Evolutionary conservation across 352 stramenopile species (phyloP).

Genomic region (Pythium aquatile): DNA sequence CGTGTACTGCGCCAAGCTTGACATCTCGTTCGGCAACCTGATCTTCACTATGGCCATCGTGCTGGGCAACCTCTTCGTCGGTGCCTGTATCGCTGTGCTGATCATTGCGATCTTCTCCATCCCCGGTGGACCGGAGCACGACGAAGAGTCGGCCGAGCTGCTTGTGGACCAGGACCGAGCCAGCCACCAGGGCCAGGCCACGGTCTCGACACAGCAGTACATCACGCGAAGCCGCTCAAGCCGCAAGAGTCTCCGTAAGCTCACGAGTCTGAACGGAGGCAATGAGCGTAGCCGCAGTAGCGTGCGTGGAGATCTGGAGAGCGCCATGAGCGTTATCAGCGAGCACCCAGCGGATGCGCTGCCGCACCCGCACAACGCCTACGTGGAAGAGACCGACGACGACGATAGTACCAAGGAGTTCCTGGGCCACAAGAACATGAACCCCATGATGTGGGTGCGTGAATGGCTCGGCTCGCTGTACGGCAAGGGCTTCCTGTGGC

Average conservation of each 20-base stretch:
- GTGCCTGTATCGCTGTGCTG: conserved; percentile 38
- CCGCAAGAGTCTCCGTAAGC: conserved; percentile 22
- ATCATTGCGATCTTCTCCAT: conserved; percentile 68
- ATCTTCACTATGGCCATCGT: conserved; percentile 59
- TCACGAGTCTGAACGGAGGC: neutral
- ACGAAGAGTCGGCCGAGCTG: conserved; percentile 24
- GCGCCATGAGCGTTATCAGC: conserved; percentile 20
- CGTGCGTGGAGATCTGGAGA: conserved; percentile 18
- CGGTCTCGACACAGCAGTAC: conserved; percentile 20
- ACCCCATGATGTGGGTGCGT: neutral
- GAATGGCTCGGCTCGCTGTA: conserved; percentile 41
- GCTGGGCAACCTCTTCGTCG: conserved; percentile 50
- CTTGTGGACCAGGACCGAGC: conserved; percentile 20
- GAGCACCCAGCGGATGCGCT: conserved; percentile 28
- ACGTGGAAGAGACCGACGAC: conserved; percentile 41
- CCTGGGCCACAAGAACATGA: neutral
- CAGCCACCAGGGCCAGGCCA: conserved; percentile 21
- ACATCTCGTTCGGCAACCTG: conserved; percentile 49
- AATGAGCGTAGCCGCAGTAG: conserved; percentile 3
- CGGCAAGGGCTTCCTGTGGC: conserved; percentile 66
- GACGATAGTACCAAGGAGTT: conserved; percentile 3
- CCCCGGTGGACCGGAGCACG: conserved; percentile 38
- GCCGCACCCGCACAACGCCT: conserved; percentile 56
- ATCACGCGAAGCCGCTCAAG: conserved; percentile 15
- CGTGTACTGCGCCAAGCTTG: conserved; percentile 56